A percentile compares a stretch with the other conserved stretches of the same genome.
phyloP scores from a whole-genome alignment of 2,329 filamentous ascomycete genomes.

The Ascochyta rabiei region DNA sequence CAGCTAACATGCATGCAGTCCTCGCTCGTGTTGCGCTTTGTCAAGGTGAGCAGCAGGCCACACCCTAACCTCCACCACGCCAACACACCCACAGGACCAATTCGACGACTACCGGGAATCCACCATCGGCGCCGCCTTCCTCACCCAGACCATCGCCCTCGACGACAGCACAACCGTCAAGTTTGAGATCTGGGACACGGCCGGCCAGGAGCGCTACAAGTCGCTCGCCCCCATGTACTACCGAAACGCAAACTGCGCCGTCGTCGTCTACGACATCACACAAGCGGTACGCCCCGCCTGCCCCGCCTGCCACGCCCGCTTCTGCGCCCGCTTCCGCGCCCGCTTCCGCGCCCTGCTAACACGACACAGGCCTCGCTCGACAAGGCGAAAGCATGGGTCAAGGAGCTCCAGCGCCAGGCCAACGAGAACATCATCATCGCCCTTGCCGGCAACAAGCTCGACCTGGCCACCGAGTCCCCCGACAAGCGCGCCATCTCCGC shows the following conservation, averaged over 20 bases:
- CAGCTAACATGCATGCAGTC: conserved; percentile 65
- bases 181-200: conserved; percentile 95
- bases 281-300: conserved; percentile 75
- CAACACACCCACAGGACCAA: conserved; percentile 73
- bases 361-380: conserved; percentile 81
- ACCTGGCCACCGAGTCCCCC: conserved; percentile 90
- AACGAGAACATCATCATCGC: conserved; percentile 99
- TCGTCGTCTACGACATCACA: conserved; percentile 99
- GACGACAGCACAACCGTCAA: conserved; percentile 98
- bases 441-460: conserved; percentile 90
- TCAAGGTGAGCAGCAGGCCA: conserved; percentile 73
- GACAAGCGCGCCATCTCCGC: conserved; percentile 92
- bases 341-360: conserved; percentile 28
- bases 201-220: conserved; percentile 98
- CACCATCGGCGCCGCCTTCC: conserved; percentile 96
- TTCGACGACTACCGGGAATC: conserved; percentile 98
- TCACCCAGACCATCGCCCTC: conserved; percentile 97
- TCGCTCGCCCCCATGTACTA: conserved; percentile 99
- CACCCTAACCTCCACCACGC: neutral
- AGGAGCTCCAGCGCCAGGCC: conserved; percentile 96
- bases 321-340: conserved; percentile 15
- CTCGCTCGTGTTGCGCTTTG: conserved; percentile 96
- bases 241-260: conserved; percentile 97
- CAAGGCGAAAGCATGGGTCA: conserved; percentile 99
- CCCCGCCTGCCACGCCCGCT: conserved; percentile 11